A percentile compares a stretch with the other conserved stretches of the same genome.
phyloP scores from a whole-genome alignment of 1,284 basidiomycete species.

The Papiliotrema fonsecae region DNA sequence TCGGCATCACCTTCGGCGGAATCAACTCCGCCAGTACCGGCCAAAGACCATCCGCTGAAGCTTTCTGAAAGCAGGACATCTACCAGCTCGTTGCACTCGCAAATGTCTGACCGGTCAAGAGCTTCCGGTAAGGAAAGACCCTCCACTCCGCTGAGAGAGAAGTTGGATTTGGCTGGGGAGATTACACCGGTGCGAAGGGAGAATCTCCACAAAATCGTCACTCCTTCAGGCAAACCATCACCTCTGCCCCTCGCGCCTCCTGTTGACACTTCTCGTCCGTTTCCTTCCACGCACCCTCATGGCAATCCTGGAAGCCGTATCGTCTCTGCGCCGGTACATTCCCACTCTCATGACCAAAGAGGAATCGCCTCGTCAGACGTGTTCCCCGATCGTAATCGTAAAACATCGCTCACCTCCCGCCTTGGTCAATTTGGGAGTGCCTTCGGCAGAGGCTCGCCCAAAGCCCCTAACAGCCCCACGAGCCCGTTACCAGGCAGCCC shows the following conservation, averaged over 20 bases:
- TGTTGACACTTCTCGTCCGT: background rate
- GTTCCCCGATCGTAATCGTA: conserved; percentile 1
- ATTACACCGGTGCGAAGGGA: background rate
- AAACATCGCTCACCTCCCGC: conserved; percentile 1
- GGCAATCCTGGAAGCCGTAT: background rate
- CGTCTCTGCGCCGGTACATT: conserved; percentile 3
- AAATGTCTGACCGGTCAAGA: background rate
- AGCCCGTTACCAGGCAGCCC: background rate
- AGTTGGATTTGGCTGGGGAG: background rate
- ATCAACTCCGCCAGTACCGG: background rate
- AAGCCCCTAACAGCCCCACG: background rate
- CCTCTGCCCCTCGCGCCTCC: background rate
- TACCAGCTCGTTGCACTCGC: background rate
- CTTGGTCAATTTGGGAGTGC: conserved; percentile 1
- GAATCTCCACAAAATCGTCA: background rate
- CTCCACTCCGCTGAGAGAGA: background rate
- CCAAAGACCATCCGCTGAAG: background rate
- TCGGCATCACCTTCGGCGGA: background rate
- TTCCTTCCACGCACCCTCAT: no score
- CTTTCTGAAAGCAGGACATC: background rate
- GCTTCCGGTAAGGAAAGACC: background rate
- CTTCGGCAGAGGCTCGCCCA: conserved; percentile 1
- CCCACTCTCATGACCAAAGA: background rate
- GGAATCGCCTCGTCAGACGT: conserved; percentile 1
- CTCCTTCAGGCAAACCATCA: background rate